A percentile compares a stretch with the other conserved stretches of the same genome.
These are phyloP conservation scores for Hypoxylon sp. DNA, from an alignment of 2,329 filamentous ascomycete genomes.

Conservation along the genomic window DNA sequence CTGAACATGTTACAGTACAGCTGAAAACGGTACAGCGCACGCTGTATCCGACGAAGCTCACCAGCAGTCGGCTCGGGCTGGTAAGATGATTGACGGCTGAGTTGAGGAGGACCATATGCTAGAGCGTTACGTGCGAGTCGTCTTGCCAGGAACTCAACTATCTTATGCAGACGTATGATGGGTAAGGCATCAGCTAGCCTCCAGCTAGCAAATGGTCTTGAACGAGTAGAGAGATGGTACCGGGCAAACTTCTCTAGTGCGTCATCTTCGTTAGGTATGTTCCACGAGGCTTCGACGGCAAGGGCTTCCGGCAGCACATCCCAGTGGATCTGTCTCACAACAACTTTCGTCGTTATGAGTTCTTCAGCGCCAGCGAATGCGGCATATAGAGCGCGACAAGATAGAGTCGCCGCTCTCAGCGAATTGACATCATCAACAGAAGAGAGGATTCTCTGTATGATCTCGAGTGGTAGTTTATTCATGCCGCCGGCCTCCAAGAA, in stretches of 20 bases:
- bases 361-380: constrained; percentile 25
- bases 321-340: constrained; percentile 25
- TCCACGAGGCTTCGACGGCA: constrained; percentile 11
- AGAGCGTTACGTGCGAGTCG: constrained; percentile 11
- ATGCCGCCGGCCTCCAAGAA: not conserved
- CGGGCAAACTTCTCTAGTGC: not conserved
- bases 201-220: not conserved
- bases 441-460: not conserved
- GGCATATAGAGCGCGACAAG: constrained; percentile 22
- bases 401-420: constrained; percentile 27
- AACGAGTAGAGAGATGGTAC: not conserved
- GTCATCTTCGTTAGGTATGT: not conserved
- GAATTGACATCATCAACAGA: constrained; percentile 13
- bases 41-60: constrained; percentile 26
- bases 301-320: constrained; percentile 33
- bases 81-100: not conserved
- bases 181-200: constrained; percentile 22
- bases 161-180: constrained; percentile 21
- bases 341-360: constrained; percentile 12
- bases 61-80: not conserved
- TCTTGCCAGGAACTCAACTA: constrained; percentile 21
- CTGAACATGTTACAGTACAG: constrained; percentile 35
- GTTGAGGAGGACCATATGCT: not conserved
- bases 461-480: constrained; percentile 1
- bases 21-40: constrained; percentile 34